These are phyloP conservation scores for Melaleuca alternifolia DNA, from an alignment of 345 rosid species.

Conservation along the genomic window DNA sequence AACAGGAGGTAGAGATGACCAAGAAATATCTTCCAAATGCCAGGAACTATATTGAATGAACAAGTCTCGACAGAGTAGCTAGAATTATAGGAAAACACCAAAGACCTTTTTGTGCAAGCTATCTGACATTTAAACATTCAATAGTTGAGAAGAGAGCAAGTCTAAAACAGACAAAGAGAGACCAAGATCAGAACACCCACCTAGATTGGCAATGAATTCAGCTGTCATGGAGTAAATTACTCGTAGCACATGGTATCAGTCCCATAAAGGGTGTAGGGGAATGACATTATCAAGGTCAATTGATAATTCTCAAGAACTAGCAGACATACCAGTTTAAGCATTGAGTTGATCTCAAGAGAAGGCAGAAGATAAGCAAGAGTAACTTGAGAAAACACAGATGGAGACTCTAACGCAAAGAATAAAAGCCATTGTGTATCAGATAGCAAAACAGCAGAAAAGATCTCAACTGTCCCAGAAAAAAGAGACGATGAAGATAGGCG, in stretches of 20 bases:
- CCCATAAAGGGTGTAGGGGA: neutral
- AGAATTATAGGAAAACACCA: neutral
- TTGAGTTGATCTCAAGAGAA: neutral
- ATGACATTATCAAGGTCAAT: neutral
- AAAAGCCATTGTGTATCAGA: neutral
- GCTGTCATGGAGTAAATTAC: neutral
- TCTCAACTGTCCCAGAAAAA: neutral
- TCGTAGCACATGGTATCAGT: neutral
- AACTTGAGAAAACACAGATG: neutral
- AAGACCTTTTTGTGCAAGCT: neutral
- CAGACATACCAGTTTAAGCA: neutral
- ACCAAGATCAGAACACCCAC: neutral
- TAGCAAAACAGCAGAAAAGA: neutral
- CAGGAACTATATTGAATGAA: neutral
- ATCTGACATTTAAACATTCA: neutral
- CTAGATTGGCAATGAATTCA: neutral
- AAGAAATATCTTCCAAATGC: neutral
- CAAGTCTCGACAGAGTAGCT: neutral
- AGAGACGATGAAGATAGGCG: neutral
- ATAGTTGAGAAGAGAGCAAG: neutral
- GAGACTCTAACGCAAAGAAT: neutral
- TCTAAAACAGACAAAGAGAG: neutral
- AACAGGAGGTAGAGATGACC: neutral
- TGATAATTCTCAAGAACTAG: neutral
- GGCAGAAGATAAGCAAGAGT: neutral